Base-by-base conservation (phyloP, 2,329 filamentous ascomycete genomes). In the Fusarium chlamydosporum region DNA sequence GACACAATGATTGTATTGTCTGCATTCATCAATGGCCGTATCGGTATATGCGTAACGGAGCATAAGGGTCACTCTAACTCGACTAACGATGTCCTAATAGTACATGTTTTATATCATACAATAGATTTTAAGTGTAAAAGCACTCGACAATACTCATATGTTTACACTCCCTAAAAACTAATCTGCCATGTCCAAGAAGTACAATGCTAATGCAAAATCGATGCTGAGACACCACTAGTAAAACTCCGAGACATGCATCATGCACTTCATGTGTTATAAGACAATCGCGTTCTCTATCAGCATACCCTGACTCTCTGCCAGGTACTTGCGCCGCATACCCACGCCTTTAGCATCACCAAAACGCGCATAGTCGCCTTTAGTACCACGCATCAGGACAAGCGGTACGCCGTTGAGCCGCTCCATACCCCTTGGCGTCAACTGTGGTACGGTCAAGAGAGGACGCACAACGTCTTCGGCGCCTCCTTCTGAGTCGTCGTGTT, bases 381-480 rank as follows among this genome's bases (percentile, higher is more conserved):
- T 91, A 0, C 92, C 93, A 0, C 88, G 88, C 20, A 97, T 87
- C 87, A 98, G 92, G 38, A 97, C 85, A 87, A 97, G 89, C 13
- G 92, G 88, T 37, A 98, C 90, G 4, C 90, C 90, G 73, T 94
- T 85, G 41, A 89, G 86, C 12, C 94, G 82, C 54, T 85, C 84
- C 52, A 94, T 82, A 0, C 94, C 93, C 5, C 84, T 86, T 0
- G 90, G 88, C 3, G 91, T 94, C 48, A 83, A 80, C 81, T 97
- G 95, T 51, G 83, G 81, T 68, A 91, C 86, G 52, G 97, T 92
- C 6, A 99, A 83, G 47, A 96, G 79, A 2, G 96, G 96, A 35
- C 85, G 79, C 67, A 84, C 79, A 56, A 80, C 68, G 9, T 75
- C 76, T 37, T 65, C 67, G 15, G 29, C 38, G 7, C 23, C 48